These are phyloP conservation scores for Arthrobotrys iridis DNA, from an alignment of 2,329 filamentous ascomycete species.

Conservation along the genomic window DNA sequence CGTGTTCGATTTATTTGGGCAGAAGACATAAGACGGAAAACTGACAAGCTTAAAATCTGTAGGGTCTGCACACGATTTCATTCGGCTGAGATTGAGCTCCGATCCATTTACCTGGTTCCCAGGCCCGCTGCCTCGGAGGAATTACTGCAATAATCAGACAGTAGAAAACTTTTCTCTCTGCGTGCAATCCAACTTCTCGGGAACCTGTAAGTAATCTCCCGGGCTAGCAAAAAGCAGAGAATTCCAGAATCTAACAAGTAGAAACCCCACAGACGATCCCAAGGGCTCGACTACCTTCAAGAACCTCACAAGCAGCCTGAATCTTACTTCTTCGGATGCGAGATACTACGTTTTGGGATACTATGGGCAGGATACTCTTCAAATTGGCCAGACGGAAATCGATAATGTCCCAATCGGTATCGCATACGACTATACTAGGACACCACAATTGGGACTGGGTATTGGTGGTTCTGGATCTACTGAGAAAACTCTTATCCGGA, in stretches of 20 bases:
- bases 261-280: conserved; percentile 9
- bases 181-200: conserved; percentile 44
- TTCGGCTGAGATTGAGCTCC: conserved; percentile 45
- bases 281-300: conserved; percentile 36
- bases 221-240: neutral
- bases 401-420: conserved; percentile 51
- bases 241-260: neutral
- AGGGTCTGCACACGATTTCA: conserved; percentile 49
- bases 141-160: conserved; percentile 40
- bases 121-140: conserved; percentile 30
- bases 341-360: conserved; percentile 47
- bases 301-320: conserved; percentile 20
- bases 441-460: conserved; percentile 45
- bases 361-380: conserved; percentile 48
- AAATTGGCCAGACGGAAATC: conserved; percentile 52
- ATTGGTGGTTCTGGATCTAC: conserved; percentile 45
- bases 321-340: conserved; percentile 43
- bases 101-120: conserved; percentile 53
- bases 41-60: neutral
- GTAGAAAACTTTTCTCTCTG: conserved; percentile 23
- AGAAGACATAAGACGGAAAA: neutral
- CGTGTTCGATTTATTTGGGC: neutral
- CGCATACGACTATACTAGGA: conserved; percentile 38
- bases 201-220: conserved; percentile 35
- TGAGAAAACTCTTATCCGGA: conserved; percentile 34